A percentile compares a stretch with the other conserved stretches of the same genome.
Conservation (phyloP, 2,329 filamentous ascomycete species). For the Penicillium sp. region DNA sequence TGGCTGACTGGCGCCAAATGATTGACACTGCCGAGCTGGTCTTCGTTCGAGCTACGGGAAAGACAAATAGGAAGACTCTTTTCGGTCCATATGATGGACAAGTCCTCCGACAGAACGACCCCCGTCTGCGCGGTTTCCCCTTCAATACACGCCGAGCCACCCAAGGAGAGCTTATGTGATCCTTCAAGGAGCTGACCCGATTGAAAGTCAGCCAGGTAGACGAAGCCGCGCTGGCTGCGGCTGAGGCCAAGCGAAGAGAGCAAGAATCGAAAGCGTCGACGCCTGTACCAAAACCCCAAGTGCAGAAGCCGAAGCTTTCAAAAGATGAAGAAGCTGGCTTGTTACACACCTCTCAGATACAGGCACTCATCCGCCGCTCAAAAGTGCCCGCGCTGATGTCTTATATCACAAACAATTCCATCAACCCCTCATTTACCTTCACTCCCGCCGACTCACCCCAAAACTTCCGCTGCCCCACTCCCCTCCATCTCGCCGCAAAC, state of each 20-base stretch:
- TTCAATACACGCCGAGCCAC: slow-evolving; percentile 91
- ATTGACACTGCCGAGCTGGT: slow-evolving; percentile 80
- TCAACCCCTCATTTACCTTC: slow-evolving; percentile 71
- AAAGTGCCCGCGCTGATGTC: slow-evolving; percentile 83
- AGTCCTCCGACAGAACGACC: slow-evolving; percentile 72
- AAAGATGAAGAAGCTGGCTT: slow-evolving; percentile 80
- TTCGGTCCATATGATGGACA: slow-evolving; percentile 91
- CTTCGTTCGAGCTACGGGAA: slow-evolving; percentile 85
- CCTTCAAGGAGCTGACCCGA: slow-evolving; percentile 88
- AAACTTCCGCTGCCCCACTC: slow-evolving; percentile 76
- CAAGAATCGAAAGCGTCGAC: slow-evolving; percentile 34
- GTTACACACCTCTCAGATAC: slow-evolving; percentile 83
- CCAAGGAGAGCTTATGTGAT: slow-evolving; percentile 88
- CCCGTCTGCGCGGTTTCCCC: slow-evolving; percentile 78
- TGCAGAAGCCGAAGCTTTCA: slow-evolving; percentile 57
- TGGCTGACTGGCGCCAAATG: slow-evolving; percentile 78
- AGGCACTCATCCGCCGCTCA: slow-evolving; percentile 80
- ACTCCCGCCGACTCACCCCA: slow-evolving; percentile 62
- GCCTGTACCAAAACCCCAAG: slow-evolving; percentile 34
- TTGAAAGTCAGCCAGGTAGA: slow-evolving; percentile 79
- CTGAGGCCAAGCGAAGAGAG: slow-evolving; percentile 48
- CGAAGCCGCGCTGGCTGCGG: slow-evolving; percentile 58
- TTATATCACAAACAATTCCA: slow-evolving; percentile 72
- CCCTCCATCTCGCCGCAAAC: slow-evolving; percentile 79
- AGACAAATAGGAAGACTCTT: slow-evolving; percentile 77